A percentile compares a stretch with the other conserved stretches of the same genome.
phyloP scores from a whole-genome alignment of 495 filamentous ascomycete genomes.

The Podospora anserina region DNA sequence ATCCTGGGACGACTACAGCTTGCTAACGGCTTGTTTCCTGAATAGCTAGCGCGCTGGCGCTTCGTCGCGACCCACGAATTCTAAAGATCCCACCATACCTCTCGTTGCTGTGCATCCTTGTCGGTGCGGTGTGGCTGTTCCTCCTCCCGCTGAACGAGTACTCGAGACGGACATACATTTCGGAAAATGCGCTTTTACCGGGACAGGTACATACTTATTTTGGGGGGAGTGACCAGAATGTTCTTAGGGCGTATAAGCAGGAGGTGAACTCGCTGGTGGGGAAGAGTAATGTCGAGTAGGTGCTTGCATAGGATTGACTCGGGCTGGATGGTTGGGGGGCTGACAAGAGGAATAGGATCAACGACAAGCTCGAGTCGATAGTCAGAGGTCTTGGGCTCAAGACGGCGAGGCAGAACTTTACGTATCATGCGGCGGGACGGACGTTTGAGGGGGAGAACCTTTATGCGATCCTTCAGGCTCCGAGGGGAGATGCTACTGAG shows the following conservation, averaged over 20 bases:
- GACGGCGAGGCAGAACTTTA: constrained; percentile 71
- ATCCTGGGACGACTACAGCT: background rate
- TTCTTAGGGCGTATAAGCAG: constrained; percentile 87
- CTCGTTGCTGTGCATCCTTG: constrained; percentile 79
- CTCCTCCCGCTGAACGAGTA: constrained; percentile 91
- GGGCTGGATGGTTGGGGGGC: background rate
- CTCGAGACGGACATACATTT: constrained; percentile 91
- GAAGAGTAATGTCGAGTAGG: constrained; percentile 50
- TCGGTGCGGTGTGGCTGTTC: constrained; percentile 89
- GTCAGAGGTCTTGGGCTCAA: constrained; percentile 76
- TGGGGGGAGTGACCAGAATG: constrained; percentile 87
- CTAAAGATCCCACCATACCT: constrained; percentile 76
- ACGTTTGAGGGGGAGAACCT: constrained; percentile 80
- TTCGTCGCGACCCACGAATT: constrained; percentile 65
- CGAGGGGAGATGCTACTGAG: constrained; percentile 95
- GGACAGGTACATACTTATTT: constrained; percentile 98
- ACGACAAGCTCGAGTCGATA: constrained; percentile 68
- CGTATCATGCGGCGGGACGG: constrained; percentile 74
- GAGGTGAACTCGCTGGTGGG: constrained; percentile 67
- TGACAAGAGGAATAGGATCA: constrained; percentile 46
- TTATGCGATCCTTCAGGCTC: constrained; percentile 93
- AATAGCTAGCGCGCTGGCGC: constrained; percentile 46
- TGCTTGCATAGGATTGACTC: background rate
- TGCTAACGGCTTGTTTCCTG: constrained; percentile 5
- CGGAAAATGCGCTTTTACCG: constrained; percentile 92